phyloP scores from a whole-genome alignment of 257 asterid genomes.

The Cordia subcordata region DNA sequence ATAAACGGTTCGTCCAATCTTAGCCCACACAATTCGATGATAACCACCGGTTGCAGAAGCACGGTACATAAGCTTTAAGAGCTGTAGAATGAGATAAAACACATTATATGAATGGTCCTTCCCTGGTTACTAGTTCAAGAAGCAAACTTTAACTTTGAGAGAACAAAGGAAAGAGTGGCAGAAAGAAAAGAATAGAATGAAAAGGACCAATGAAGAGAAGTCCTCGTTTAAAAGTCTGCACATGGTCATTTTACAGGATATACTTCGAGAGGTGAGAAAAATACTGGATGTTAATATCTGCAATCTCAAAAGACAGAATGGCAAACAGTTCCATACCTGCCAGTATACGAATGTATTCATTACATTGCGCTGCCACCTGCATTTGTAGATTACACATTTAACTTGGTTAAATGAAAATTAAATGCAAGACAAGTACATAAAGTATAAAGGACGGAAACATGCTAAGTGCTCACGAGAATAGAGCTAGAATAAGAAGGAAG shows the following conservation, averaged over 20 bases:
- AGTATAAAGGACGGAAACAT: slow-evolving; percentile 9
- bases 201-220: too few relatives aligned
- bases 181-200: too few relatives aligned
- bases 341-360: slow-evolving; percentile 84
- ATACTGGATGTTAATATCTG: not conserved
- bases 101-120: too few relatives aligned
- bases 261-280: too few relatives aligned
- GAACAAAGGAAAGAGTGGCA: too few relatives aligned
- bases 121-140: too few relatives aligned
- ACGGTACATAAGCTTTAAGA: slow-evolving; percentile 87
- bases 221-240: too few relatives aligned
- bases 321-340: slow-evolving; percentile 53
- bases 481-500: slow-evolving; percentile 70
- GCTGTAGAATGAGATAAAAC: slow-evolving; percentile 44
- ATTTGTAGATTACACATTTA: slow-evolving; percentile 17
- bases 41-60: slow-evolving; percentile 81
- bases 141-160: too few relatives aligned
- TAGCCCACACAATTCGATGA: slow-evolving; percentile 87
- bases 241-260: too few relatives aligned
- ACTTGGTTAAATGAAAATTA: not conserved
- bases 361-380: slow-evolving; percentile 91
- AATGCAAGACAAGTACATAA: slow-evolving; percentile 3
- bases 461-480: slow-evolving; percentile 62
- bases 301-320: not conserved
- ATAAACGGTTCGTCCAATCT: slow-evolving; percentile 49